phyloP scores from a whole-genome alignment of 2,329 filamentous ascomycete species.

The Rutstroemia sp. region DNA sequence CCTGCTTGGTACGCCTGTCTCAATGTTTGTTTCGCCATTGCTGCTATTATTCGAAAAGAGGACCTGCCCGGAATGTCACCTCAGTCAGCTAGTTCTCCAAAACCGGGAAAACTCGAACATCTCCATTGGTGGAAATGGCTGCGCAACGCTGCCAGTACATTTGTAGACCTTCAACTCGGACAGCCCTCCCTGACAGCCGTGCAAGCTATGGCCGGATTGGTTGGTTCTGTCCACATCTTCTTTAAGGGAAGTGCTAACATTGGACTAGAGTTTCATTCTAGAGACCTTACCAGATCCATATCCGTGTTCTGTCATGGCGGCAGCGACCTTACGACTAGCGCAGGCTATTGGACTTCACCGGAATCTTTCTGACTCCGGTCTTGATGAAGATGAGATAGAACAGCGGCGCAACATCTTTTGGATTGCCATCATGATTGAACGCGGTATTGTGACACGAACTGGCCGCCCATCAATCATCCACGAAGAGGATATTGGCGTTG shows the following conservation, averaged over 20 bases:
- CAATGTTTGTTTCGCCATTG: constrained; percentile 18
- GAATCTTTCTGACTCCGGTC: constrained; percentile 13
- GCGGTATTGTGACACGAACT: constrained; percentile 11
- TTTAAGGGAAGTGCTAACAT: background rate
- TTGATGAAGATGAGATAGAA: constrained; percentile 14
- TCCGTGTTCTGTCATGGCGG: constrained; percentile 15
- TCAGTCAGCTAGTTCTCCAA: background rate
- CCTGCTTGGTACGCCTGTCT: constrained; percentile 23
- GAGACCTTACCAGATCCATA: constrained; percentile 15
- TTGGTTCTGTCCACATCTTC: background rate
- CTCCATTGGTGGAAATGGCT: background rate
- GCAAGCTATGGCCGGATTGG: constrained; percentile 17
- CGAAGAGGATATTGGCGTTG: constrained; percentile 23
- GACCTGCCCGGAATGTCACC: constrained; percentile 4
- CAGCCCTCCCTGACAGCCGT: constrained; percentile 19
- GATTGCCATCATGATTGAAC: constrained; percentile 20
- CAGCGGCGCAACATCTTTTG: constrained; percentile 23
- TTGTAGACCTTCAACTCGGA: constrained; percentile 18
- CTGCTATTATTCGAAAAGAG: constrained; percentile 12
- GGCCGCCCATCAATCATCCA: constrained; percentile 22
- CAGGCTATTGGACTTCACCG: constrained; percentile 21
- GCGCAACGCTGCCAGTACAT: constrained; percentile 18
- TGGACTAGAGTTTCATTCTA: constrained; percentile 9
- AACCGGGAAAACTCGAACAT: background rate
- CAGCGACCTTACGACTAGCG: constrained; percentile 14